Evolutionary conservation across 2,329 filamentous ascomycete genomes (phyloP).

Genomic region (Graphiopsis chlorocephala): DNA sequence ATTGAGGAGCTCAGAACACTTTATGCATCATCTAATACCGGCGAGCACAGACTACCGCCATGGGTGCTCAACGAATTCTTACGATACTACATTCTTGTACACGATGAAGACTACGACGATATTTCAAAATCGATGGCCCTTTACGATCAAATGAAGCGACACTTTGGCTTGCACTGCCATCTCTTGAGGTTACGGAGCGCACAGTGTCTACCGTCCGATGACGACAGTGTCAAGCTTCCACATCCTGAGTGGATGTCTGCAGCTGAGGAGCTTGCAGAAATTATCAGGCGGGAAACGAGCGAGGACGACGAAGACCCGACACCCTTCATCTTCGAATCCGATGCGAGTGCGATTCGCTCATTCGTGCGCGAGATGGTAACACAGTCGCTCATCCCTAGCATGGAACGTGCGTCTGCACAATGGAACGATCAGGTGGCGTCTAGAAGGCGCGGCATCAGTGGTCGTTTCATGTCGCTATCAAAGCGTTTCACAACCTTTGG

Average conservation of each 20-base stretch:
- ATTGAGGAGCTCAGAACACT: slow-evolving; percentile 83
- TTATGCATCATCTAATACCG: slow-evolving; percentile 80
- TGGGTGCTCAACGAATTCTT: slow-evolving; percentile 93
- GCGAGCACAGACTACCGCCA: slow-evolving; percentile 67
- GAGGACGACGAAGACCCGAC: slow-evolving; percentile 70
- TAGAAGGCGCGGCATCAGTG: slow-evolving; percentile 79
- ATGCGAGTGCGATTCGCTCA: slow-evolving; percentile 79
- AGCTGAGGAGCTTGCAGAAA: slow-evolving; percentile 73
- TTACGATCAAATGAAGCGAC: slow-evolving; percentile 99
- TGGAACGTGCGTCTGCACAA: slow-evolving; percentile 85
- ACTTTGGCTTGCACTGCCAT: slow-evolving; percentile 94
- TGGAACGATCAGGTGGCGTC: slow-evolving; percentile 99
- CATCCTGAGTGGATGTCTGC: slow-evolving; percentile 87
- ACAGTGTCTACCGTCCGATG: slow-evolving; percentile 83
- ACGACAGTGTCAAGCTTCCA: slow-evolving; percentile 81
- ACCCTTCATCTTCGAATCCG: slow-evolving; percentile 85
- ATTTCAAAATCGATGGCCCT: slow-evolving; percentile 83
- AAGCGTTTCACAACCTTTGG: slow-evolving; percentile 87
- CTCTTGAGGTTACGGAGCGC: slow-evolving; percentile 79
- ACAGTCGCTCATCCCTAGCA: slow-evolving; percentile 89
- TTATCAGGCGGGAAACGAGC: slow-evolving; percentile 51
- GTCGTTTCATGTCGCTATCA: slow-evolving; percentile 90
- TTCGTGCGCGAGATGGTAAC: slow-evolving; percentile 94
- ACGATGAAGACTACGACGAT: slow-evolving; percentile 94
- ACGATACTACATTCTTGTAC: slow-evolving; percentile 92